Base-by-base conservation (phyloP, 805 yeast genomes). In the Kodamaea lidongshanica region DNA sequence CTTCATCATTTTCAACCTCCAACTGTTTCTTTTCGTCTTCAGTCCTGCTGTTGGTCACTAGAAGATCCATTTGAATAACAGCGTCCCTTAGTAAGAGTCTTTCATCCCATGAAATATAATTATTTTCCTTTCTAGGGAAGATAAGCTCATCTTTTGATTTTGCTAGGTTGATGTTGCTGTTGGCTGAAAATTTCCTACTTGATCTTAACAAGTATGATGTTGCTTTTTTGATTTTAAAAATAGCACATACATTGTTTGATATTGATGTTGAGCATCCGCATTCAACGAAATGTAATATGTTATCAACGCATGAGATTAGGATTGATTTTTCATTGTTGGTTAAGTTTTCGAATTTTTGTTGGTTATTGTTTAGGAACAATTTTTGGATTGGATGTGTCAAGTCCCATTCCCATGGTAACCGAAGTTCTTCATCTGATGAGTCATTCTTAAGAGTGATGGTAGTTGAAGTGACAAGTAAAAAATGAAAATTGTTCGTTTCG, bases 331-430 rank as follows among this genome's bases (percentile, higher is more conserved):
- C 76, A 1, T 61, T 56, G 24, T 74, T 74, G 5, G 61, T 43
- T 16, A 80, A 56, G 14, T 67, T 68, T 28, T 79, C 86, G 48
- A 78, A 73, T 19, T 60, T 63, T 28, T 33, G 40, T 3, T 27
- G 26, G 23, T 44, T 45, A 13, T 36, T 42, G 12, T 38, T 35
- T 15, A 59, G 53, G 15, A 70, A 61, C 32, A 81, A 56, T 40
- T 67, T 66, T 31, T 62, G 58, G 21, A 86, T 81, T 2, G 96
- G 95, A 50, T 87, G 95, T 11, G 60, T 40, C 3, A 56, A 49
- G 48, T 87, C 95, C 95, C 96, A 89, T 37, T 79, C 84, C 97
- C 97, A 89, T 2, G 77, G 73, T 7, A 86, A 54, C 0, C 88
- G 70, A 12, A 89, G 55, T 48, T 88, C 96, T 22, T 77, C 72